Base-by-base conservation (phyloP, 306 rosid species). In the Dalbergia cochinchinensis region DNA sequence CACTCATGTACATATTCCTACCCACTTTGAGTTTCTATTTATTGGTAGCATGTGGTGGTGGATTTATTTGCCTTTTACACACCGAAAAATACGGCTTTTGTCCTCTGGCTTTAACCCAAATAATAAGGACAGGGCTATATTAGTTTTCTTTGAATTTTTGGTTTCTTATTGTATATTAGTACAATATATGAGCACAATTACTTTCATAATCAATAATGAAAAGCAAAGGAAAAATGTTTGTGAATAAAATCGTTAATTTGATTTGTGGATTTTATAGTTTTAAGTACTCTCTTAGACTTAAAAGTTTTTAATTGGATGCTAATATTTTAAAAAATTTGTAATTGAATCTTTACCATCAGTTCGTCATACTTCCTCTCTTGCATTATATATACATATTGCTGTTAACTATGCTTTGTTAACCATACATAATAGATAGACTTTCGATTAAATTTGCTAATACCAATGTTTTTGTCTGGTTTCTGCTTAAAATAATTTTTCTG, bases 11-110 rank as follows among this genome's bases (percentile, higher is more conserved):
- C 41, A 60, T 45, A 62, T 31, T 71, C 53, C 80, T 13, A 66
- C 77, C 85, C 82, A 76, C 76, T 80, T 80, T 74, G 81, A 62
- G 69, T 34, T 16, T 74, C 61, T 48, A 69, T 85, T 85, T 75
- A 76, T 80, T 75, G 75, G 78, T 78, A 20, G 47, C 65, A 82
- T 26, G 71, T 76, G 83, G 71, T 80, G 76, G 84, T 63, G 65
- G 51, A 80, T 69, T 39, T 62, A 19, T 33, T 68, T 67, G 37
- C 55, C 83, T 59, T 78, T 73, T 66, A 78, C 70, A 44, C 69
- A n/a, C 83, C 83, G 73, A 34, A 60, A 78, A 83, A 73, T 39
- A 12, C 66, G 83, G 86, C 86, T 73, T 83, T 73, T 74, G 75
- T 69, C 78, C 20, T 79, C 1, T 73, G 78, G 11, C 69, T 74